Evolutionary conservation across 805 yeast species (phyloP).

Genomic region (Candida chilensis): DNA sequence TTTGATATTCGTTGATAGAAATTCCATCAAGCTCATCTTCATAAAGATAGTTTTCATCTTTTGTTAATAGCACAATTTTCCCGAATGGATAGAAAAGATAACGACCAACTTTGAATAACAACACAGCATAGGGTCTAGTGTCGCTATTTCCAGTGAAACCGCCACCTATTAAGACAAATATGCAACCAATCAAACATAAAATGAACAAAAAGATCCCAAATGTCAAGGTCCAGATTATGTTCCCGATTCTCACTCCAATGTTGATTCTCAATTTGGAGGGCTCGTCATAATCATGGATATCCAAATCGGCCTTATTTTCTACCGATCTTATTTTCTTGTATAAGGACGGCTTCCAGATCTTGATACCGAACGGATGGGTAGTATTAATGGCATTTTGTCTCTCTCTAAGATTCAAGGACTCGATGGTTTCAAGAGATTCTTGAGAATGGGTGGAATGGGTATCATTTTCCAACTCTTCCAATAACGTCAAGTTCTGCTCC

Average conservation of each 20-base stretch:
- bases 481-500: constrained; percentile 11
- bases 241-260: constrained; percentile 57
- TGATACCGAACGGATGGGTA: constrained; percentile 96
- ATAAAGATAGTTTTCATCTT: constrained; percentile 69
- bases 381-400: constrained; percentile 94
- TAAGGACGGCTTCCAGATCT: constrained; percentile 97
- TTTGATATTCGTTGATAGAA: constrained; percentile 71
- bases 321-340: constrained; percentile 91
- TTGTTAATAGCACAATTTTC: constrained; percentile 67
- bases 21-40: constrained; percentile 91
- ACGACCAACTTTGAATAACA: constrained; percentile 53
- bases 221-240: constrained; percentile 63
- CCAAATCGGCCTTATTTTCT: constrained; percentile 83
- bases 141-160: too few species aligned
- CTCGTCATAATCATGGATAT: constrained; percentile 70
- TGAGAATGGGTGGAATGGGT: constrained; percentile 16
- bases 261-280: constrained; percentile 37
- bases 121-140: constrained; percentile 54
- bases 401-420: constrained; percentile 81
- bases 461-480: constrained; percentile 11
- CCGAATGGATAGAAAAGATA: constrained; percentile 87
- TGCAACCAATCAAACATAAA: constrained; percentile 41
- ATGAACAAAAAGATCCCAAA: constrained; percentile 58
- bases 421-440: constrained; percentile 46
- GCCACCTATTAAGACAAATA: constrained; percentile 24